Conservation (phyloP, 768 basidiomycete species). For the Boletus speciosus region DNA sequence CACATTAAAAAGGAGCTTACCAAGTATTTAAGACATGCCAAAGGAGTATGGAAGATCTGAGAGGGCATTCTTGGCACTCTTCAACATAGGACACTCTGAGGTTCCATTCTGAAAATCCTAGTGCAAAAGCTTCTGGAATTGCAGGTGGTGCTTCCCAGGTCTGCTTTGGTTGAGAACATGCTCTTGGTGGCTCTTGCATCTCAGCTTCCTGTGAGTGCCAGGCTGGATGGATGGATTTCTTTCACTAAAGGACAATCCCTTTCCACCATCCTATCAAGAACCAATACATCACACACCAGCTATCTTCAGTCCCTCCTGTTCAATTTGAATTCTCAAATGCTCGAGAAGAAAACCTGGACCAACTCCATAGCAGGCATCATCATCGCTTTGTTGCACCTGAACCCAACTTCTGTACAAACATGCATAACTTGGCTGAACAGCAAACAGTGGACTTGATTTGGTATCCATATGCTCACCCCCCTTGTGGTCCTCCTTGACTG, state of each 20-base stretch:
- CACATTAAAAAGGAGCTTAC: too few species aligned
- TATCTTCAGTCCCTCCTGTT: conserved; percentile 9
- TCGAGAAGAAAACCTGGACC: conserved; percentile 43
- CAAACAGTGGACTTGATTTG: conserved; percentile 11
- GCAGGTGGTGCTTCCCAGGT: conserved; percentile 32
- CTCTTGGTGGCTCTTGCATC: conserved; percentile 42
- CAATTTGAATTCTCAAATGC: conserved; percentile 34
- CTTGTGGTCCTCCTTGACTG: conserved; percentile 49
- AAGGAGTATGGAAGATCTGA: conserved; percentile 9
- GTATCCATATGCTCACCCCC: conserved; percentile 32
- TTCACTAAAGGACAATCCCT: conserved; percentile 6
- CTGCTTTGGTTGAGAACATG: conserved; percentile 43
- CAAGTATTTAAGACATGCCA: too few species aligned
- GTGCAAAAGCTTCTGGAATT: conserved; percentile 40
- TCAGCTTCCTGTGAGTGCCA: conserved; percentile 20
- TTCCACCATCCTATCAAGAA: conserved; percentile 2
- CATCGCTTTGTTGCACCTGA: conserved; percentile 42
- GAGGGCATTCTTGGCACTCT: conserved; percentile 39
- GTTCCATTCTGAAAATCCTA: conserved; percentile 16
- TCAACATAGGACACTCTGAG: conserved; percentile 1
- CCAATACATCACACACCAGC: not conserved
- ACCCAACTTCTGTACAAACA: conserved; percentile 20
- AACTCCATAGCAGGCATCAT: conserved; percentile 43
- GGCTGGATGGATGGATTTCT: conserved; percentile 23
- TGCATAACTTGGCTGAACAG: conserved; percentile 41